Evolutionary conservation across 345 rosid genomes (phyloP), one percentile per base, ranked within the genome.

Genomic region (Salix viminalis): DNA sequence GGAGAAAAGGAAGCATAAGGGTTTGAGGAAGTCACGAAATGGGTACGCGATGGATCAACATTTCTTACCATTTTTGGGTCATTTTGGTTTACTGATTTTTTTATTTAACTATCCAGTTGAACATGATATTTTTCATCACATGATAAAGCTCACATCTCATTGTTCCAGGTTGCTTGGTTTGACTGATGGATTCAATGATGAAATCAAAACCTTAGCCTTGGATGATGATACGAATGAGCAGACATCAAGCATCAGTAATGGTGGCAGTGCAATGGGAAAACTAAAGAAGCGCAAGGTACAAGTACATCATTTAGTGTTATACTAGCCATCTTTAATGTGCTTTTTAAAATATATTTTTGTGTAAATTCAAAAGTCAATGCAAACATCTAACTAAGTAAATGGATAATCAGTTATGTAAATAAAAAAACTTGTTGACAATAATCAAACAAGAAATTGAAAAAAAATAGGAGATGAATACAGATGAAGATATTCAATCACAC

Each of bases 1-100:
- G 81, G 96, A 96, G 82, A 96, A 89, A 79, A 88, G 80, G 85
- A 81, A 75, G 85, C 89, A 86, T 79, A 96, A 92, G 82, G 89
- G 86, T 82, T 83, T 92, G 75, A 82, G 79, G 87, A 90, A 92
- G 84, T 89, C 97, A 70, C 82, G 91, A 85, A 88, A 86, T 80
- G 99, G 99, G 97, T 96, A 90, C 19, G 84, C 69, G 34, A 50
- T 75, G 18, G 19, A 67, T 75, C 34, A 65, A 52, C 48, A 28
- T 36, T 26, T 24, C 15, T 54, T 67, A 71, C 6, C 7, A 34
- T 60, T 62, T 54, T 42, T n/a, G 48, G 26, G n/a, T 37, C 48
- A 2, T 64, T 64, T 46, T 50, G 52, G 56, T 32, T 32, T 28
- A 6, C 16, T 61, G 44, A 50, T 30, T 30, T 28, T 2, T 71